Percentiles rank a stretch among this genome's conserved stretches.
Evolutionary conservation across 768 basidiomycete genomes (phyloP).

Genomic region (Tylopilus cervinicoccineus): DNA sequence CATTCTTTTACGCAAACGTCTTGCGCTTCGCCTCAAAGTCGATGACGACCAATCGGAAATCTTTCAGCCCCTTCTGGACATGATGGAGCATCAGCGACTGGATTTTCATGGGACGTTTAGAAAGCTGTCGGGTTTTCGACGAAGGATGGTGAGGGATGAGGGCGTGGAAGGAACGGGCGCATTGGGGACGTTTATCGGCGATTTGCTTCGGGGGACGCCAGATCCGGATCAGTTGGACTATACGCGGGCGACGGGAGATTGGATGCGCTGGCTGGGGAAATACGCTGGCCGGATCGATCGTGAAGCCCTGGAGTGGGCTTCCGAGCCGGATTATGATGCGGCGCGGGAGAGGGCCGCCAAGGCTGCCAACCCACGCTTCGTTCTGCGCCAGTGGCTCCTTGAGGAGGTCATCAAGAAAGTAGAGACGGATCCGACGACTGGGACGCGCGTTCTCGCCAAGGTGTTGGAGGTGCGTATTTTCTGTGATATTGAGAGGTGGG

Average conservation of each 20-base stretch:
- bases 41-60: constrained; percentile 56
- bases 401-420: constrained; percentile 86
- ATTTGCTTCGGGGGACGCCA: constrained; percentile 45
- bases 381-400: constrained; percentile 92
- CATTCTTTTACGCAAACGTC: constrained; percentile 71
- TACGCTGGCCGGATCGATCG: constrained; percentile 57
- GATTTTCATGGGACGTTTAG: constrained; percentile 91
- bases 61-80: constrained; percentile 63
- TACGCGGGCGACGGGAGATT: constrained; percentile 45
- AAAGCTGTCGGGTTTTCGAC: constrained; percentile 58
- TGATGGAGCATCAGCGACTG: constrained; percentile 70
- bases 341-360: constrained; percentile 50
- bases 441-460: constrained; percentile 69
- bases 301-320: constrained; percentile 47
- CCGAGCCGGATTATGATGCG: constrained; percentile 36
- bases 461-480: constrained; percentile 64
- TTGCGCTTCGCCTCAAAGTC: constrained; percentile 62
- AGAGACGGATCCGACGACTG: constrained; percentile 58
- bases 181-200: constrained; percentile 41
- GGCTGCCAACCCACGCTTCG: constrained; percentile 82
- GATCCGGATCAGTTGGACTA: constrained; percentile 43
- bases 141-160: constrained; percentile 29
- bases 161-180: constrained; percentile 6
- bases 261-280: constrained; percentile 58
- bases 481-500: background rate